A percentile compares a stretch with the other conserved stretches of the same genome.
Conservation (phyloP, 768 basidiomycete species). For the Cystobasidium ongulense region DNA sequence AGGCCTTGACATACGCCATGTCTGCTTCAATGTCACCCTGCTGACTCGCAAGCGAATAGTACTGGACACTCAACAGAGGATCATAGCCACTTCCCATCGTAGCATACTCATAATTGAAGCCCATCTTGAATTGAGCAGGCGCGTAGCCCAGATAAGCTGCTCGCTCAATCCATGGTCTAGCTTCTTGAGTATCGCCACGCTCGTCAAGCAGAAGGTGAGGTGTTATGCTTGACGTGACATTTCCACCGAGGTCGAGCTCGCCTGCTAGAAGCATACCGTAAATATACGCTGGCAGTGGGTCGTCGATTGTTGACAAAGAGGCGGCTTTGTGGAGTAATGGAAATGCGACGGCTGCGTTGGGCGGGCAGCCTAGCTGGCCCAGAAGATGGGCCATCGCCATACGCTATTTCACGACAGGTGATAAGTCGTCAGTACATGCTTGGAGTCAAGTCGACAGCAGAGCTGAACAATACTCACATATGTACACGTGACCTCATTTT, state of each 20-base stretch:
- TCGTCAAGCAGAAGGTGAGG: conserved; percentile 53
- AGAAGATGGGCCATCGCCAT: conserved; percentile 87
- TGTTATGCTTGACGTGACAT: conserved; percentile 49
- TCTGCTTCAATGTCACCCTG: conserved; percentile 86
- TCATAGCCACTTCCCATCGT: conserved; percentile 76
- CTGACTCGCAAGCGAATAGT: conserved; percentile 68
- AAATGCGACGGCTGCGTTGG: conserved; percentile 56
- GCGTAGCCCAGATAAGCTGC: conserved; percentile 77
- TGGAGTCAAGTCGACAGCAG: background rate
- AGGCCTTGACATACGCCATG: conserved; percentile 55
- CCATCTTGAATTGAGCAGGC: conserved; percentile 80
- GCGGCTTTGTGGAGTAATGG: conserved; percentile 71
- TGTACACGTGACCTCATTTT: conserved; percentile 66
- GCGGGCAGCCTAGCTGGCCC: conserved; percentile 66
- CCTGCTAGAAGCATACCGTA: conserved; percentile 69
- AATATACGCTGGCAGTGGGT: conserved; percentile 65
- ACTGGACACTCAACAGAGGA: conserved; percentile 78
- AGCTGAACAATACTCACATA: conserved; percentile 56
- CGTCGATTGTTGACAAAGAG: conserved; percentile 60
- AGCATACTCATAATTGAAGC: conserved; percentile 86
- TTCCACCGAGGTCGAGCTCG: conserved; percentile 57
- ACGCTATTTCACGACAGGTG: conserved; percentile 53
- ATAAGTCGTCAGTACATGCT: background rate
- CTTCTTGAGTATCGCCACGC: conserved; percentile 53
- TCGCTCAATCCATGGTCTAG: conserved; percentile 65